Evolutionary conservation across 495 filamentous ascomycete genomes (phyloP), one percentile per base, ranked within the genome.

Genomic region (Aspergillus leporis): DNA sequence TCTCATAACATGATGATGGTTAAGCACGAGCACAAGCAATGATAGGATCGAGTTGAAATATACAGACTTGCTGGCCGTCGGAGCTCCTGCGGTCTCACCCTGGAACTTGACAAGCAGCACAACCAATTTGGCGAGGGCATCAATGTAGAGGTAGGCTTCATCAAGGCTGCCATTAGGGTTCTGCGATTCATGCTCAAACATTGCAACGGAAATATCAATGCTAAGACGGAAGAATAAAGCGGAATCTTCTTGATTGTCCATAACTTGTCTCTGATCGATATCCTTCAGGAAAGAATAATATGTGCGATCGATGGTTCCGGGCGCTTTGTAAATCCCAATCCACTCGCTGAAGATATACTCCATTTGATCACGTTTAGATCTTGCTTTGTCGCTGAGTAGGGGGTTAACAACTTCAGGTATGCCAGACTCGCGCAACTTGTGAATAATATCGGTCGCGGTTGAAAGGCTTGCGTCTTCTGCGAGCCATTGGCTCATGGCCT

Each of bases 301-400:
- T 0, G 88, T 81, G 64, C 88, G 90, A 30, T 92, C 89, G 12
- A 84, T 84, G 0, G 86, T 85, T 60, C 84, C 82, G 10, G 83
- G 80, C 50, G 90, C 88, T 70, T 89, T 85, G 77, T 85, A 92
- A 16, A 98, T 81, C 40, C 87, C 85, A 56, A 92, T 82, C 94
- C 94, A 99, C 70, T 98, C 94, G 10, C 88, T 90, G 69, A 99
- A 96, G 43, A 96, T 81, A 66, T 98, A 98, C 64, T 95, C 89
- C 74, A 97, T 85, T 63, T 96, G 93, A 53, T 93, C 88, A 46
- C 84, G 83, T 64, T 85, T 86, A 14, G 79, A 70, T 55, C 74
- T 63, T 22, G 84, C 73, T 53, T 76, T 75, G 52, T 84, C 81
- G 57, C 75, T 81, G 40, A 78, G 67, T 36, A 75, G 72, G 47